Evolutionary conservation across 371 early-diverging fungal species (phyloP).

Genomic region (Mortierella sp.): DNA sequence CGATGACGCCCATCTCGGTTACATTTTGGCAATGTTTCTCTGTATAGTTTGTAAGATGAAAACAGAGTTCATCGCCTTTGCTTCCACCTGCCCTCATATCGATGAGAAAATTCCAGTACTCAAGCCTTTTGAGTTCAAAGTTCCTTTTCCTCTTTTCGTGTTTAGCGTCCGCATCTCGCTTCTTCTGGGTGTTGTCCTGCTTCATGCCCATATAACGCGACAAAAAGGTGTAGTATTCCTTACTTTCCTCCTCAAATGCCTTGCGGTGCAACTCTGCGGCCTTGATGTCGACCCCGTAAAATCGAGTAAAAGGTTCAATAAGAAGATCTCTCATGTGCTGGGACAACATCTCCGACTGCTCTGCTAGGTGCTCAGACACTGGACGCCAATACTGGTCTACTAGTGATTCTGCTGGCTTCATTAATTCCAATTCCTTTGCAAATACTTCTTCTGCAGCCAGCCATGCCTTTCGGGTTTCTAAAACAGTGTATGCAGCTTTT

Average conservation of each 20-base stretch:
- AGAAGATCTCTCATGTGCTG: conserved; percentile 64
- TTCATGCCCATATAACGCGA: conserved; percentile 68
- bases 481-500: conserved; percentile 58
- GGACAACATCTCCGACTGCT: conserved; percentile 54
- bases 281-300: conserved; percentile 74
- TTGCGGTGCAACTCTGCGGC: conserved; percentile 67
- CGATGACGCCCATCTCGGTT: conserved; percentile 21
- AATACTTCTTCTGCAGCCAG: conserved; percentile 58
- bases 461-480: conserved; percentile 58
- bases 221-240: conserved; percentile 71
- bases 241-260: conserved; percentile 72
- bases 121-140: conserved; percentile 75
- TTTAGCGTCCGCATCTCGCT: conserved; percentile 61
- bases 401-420: conserved; percentile 56
- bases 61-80: conserved; percentile 72
- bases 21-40: conserved; percentile 62
- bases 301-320: conserved; percentile 62
- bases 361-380: conserved; percentile 43
- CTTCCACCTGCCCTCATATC: conserved; percentile 73
- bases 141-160: conserved; percentile 60
- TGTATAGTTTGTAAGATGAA: conserved; percentile 63
- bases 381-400: conserved; percentile 57
- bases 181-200: conserved; percentile 56
- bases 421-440: conserved; percentile 54
- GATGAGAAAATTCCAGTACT: conserved; percentile 72